phyloP scores from a whole-genome alignment of 176 grass and related monocot species.

The Aegilops longissima region DNA sequence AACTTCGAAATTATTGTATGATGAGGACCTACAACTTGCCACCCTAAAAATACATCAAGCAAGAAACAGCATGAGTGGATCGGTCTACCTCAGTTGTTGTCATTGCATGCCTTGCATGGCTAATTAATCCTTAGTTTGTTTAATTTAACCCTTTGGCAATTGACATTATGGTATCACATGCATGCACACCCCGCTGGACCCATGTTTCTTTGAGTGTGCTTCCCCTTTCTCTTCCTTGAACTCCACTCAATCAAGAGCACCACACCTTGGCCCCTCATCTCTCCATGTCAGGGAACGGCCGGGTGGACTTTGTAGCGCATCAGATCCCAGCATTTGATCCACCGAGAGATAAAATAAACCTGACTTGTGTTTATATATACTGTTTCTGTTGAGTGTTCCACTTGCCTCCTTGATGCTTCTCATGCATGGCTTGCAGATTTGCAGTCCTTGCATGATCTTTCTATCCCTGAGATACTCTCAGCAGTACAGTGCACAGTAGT shows the following conservation, averaged over 20 bases:
- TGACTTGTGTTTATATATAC: not conserved
- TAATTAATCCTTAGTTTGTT: conserved; percentile 32
- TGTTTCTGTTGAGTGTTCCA: not conserved
- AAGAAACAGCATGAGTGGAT: conserved; percentile 27
- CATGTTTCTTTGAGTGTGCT: conserved; percentile 46
- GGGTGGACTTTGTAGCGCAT: conserved; percentile 48
- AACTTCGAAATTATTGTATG: not conserved
- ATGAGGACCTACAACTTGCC: not conserved
- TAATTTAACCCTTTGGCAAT: not conserved
- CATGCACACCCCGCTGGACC: conserved; percentile 31
- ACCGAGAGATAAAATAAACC: conserved; percentile 23
- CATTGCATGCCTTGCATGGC: conserved; percentile 19
- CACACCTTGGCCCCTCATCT: not conserved
- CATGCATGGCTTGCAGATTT: not conserved
- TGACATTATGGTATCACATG: conserved; percentile 40
- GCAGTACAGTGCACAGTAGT: not conserved
- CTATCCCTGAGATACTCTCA: not conserved
- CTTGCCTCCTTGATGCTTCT: conserved; percentile 23
- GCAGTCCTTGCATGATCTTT: not conserved
- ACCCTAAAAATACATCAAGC: not conserved
- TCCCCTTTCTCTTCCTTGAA: conserved; percentile 60
- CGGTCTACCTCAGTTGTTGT: conserved; percentile 27
- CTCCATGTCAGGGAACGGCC: not conserved
- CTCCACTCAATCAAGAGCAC: conserved; percentile 72
- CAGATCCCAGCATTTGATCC: conserved; percentile 37